Conservation (phyloP, 805 yeast genomes). For the Cyberlindnera subsufficiens region DNA sequence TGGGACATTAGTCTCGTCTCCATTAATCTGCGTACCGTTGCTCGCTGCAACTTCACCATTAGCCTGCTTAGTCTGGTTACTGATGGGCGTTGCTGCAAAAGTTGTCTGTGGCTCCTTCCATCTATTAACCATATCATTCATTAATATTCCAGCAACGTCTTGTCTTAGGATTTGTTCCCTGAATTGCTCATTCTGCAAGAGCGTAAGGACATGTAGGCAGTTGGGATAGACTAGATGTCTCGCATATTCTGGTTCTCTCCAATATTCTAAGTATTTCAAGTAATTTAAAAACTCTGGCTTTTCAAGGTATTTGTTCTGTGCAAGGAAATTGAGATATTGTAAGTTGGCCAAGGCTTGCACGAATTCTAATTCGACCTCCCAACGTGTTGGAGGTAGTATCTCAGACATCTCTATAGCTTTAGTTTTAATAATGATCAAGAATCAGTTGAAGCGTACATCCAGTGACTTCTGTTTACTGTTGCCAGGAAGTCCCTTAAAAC, state of each 20-base stretch:
- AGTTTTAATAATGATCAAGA: not conserved
- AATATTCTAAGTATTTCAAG: constrained; percentile 75
- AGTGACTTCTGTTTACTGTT: not conserved
- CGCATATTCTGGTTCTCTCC: constrained; percentile 71
- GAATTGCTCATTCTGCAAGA: constrained; percentile 43
- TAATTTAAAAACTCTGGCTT: constrained; percentile 70
- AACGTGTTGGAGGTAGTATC: constrained; percentile 59
- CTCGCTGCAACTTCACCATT: not conserved
- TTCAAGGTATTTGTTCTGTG: constrained; percentile 74
- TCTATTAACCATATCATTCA: constrained; percentile 72
- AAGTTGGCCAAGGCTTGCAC: constrained; percentile 90
- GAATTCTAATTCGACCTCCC: constrained; percentile 90
- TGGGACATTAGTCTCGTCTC: not conserved
- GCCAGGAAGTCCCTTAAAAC: too few relatives aligned
- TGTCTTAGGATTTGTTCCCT: constrained; percentile 50
- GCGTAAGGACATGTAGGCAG: constrained; percentile 67
- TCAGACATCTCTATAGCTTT: constrained; percentile 1
- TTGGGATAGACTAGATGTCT: constrained; percentile 78
- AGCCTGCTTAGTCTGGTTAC: not conserved
- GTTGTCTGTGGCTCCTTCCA: constrained; percentile 38
- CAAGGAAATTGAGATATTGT: constrained; percentile 79
- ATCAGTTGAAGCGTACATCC: not conserved
- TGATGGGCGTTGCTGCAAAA: constrained; percentile 22
- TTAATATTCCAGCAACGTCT: constrained; percentile 50
- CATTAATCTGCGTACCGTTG: not conserved